Base-by-base conservation (phyloP, 106 monocot species). In the Amphibolis antarctica region DNA sequence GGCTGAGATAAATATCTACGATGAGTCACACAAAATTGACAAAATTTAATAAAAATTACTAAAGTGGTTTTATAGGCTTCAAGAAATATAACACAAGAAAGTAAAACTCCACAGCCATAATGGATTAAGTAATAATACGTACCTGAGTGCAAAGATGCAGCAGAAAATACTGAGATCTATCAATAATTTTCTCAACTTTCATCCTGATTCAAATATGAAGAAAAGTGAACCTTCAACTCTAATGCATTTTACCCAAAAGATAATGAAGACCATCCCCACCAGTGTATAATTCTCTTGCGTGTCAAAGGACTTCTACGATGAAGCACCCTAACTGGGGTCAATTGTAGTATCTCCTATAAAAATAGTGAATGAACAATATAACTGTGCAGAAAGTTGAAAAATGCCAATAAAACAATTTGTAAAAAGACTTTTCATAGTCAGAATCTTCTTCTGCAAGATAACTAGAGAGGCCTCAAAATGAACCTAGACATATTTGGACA, bases 61-160 rank as follows among this genome's bases (percentile, higher is more conserved):
- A 36, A 36, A 36, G 36, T 36, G 36, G 36, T 36, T 36, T 2
- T 2, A 36, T 7, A 36, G 36, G 36, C 36, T 36, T 7, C 36
- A 36, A 36, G 36, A 2, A 36, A 36, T 4, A 36, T 36, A 7
- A 36, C 7, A 36, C 7, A 7, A 36, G 36, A 36, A 36, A 36
- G 2, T 36, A 4, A 36, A 36, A 36, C 36, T 36, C 36, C 36
- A 36, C 7, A 7, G 7, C 36, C 36, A 36, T 53, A 28, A 56
- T 11, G 13, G 24, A 18, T 23, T 23, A 53, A 53, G 23, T 25
- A 27, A 26, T 13, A 27, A 14, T 28, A 49, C 3, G 18, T 76
- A 90, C 96, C 90, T 98, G 96, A 47, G 85, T 87, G 63, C 96
- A 98, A 26, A 98, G 81, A 77, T 98, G 86, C 76, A 98, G 74